Evolutionary conservation across 257 asterid genomes (phyloP), one percentile per base, ranked within the genome.

Genomic region (Solanum bulbocastanum): DNA sequence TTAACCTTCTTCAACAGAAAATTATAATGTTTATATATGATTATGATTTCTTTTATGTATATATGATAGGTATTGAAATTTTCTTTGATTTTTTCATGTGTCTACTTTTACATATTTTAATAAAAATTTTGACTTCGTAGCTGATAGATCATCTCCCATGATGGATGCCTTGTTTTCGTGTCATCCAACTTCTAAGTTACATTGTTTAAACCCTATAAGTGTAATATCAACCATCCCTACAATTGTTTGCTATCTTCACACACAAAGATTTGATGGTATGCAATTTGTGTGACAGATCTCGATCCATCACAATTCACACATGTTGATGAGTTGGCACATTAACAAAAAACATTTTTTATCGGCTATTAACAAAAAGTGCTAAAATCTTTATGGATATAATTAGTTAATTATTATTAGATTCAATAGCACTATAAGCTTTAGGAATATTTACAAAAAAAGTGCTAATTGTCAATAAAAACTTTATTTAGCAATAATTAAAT

Each of bases 391-490:
- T 58, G 2, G 2, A 0, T 56, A 20, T 56, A 20, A 58, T 22
- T 58, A 22, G 25, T 20, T 58, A 58, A 58, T 8, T 58, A 0
- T 58, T 20, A 58, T 58, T 58, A 18, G 11, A 56, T 20, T 0
- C 5, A 56, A 58, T 20, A 58, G 20, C 10, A 58, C 2, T 20
- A 3, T 58, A 8, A 3, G 1, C 0, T 58, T 58, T 3, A 58
- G 0, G 0, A 20, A 58, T 18, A 3, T 58, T 58, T 2, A 8
- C 0, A 20, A 58, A 56, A 58, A 56, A 6, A 58, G 0, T 20
- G 0, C 0, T 58, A 8, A 58, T 52, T 52, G 0, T 0, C 10
- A 6, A 0, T 52, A 52, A 52, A 52, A 6, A 52, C 1, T 0
- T 18, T 52, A 52, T 52, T 16, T 52, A 52, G 10, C 23, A 52